phyloP scores from a whole-genome alignment of 257 asterid genomes.

The Scutellaria minor region DNA sequence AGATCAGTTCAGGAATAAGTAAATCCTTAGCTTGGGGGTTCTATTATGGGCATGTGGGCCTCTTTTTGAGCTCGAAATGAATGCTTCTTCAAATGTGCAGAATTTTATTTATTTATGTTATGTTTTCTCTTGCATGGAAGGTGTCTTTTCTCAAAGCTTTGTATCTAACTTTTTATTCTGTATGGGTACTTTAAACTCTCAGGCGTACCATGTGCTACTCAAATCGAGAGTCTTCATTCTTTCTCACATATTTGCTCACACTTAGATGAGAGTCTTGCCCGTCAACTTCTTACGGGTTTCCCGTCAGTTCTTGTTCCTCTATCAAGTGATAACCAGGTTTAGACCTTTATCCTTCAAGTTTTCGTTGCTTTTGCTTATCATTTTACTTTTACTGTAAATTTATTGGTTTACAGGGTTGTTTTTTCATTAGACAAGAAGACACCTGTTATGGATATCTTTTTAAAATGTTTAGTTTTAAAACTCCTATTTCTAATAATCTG shows the following conservation, averaged over 20 bases:
- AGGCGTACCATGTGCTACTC: slow-evolving; percentile 67
- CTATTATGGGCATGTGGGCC: background rate
- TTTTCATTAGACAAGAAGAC: background rate
- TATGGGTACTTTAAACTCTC: slow-evolving; percentile 38
- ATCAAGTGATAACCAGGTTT: slow-evolving; percentile 80
- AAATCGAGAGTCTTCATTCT: slow-evolving; percentile 67
- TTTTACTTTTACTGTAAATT: background rate
- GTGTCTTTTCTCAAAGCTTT: slow-evolving; percentile 1
- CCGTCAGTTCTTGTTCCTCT: slow-evolving; percentile 80
- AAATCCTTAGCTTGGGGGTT: background rate
- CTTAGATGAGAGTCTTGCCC: slow-evolving; percentile 53
- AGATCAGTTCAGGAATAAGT: background rate
- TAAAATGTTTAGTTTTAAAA: slow-evolving; percentile 13
- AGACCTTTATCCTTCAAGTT: slow-evolving; percentile 7
- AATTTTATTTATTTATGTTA: background rate
- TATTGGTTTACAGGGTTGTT: background rate
- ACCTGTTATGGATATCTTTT: background rate
- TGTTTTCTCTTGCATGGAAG: background rate
- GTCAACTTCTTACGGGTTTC: slow-evolving; percentile 59
- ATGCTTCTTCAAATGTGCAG: background rate
- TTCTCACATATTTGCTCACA: slow-evolving; percentile 61
- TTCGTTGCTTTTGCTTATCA: background rate
- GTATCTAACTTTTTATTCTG: slow-evolving; percentile 30
- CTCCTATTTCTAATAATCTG: background rate
- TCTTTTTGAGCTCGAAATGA: background rate